phyloP scores from a whole-genome alignment of 169 alveolate genomes.

The Cryptosporidium xiaoi region DNA sequence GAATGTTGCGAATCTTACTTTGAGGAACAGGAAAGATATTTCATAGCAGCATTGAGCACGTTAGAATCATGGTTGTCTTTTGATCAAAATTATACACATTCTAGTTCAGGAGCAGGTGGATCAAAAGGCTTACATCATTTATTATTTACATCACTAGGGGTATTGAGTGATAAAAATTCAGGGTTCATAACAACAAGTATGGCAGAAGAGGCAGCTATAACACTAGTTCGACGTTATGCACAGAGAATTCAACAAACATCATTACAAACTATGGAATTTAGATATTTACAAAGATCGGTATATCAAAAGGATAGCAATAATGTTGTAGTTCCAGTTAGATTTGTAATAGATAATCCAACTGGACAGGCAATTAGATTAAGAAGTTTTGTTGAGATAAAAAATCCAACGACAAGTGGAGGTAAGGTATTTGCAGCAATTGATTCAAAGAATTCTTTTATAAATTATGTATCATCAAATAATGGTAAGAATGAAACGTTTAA shows the following conservation, averaged over 20 bases:
- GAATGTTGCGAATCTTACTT: slow-evolving; percentile 58
- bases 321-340: slow-evolving; percentile 74
- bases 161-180: slow-evolving; percentile 36
- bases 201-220: slow-evolving; percentile 78
- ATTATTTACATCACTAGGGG: slow-evolving; percentile 45
- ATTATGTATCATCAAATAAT: slow-evolving; percentile 14
- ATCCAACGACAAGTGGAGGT: slow-evolving; percentile 78
- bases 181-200: slow-evolving; percentile 60
- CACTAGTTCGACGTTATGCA: slow-evolving; percentile 69
- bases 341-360: slow-evolving; percentile 77
- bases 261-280: slow-evolving; percentile 70
- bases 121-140: slow-evolving; percentile 24
- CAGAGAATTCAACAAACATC: slow-evolving; percentile 75
- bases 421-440: slow-evolving; percentile 76
- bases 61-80: slow-evolving; percentile 59
- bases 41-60: slow-evolving; percentile 52
- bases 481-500: slow-evolving; percentile 7
- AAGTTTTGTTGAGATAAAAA: slow-evolving; percentile 73
- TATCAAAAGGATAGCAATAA: slow-evolving; percentile 70
- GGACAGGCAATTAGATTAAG: slow-evolving; percentile 76
- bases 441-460: slow-evolving; percentile 35
- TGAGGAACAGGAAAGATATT: slow-evolving; percentile 56
- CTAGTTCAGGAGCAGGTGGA: slow-evolving; percentile 2
- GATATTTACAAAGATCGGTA: slow-evolving; percentile 75
- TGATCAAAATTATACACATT: slow-evolving; percentile 49